phyloP scores from a whole-genome alignment of 139 green algal species.

The Coelastrella sp. region DNA sequence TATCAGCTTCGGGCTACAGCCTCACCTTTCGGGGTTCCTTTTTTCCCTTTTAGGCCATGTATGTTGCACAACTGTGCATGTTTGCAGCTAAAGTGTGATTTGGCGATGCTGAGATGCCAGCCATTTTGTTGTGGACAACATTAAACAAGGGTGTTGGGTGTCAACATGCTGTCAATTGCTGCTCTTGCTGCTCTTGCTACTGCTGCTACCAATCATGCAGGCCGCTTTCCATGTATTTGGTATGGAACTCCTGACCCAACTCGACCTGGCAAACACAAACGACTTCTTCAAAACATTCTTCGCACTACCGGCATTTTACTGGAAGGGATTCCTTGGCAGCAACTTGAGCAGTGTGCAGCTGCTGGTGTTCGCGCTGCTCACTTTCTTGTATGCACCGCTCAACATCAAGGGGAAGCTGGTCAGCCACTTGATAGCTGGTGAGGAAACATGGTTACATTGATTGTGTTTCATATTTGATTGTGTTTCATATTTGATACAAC shows the following conservation, averaged over 20 bases:
- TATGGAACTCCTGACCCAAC: conserved; percentile 90
- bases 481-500: too few species aligned
- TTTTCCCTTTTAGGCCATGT: too few species aligned
- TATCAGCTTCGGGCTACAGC: too few species aligned
- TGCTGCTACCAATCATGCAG: conserved; percentile 52
- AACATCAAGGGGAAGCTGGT: conserved; percentile 89
- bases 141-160: too few species aligned
- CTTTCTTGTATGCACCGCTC: conserved; percentile 85
- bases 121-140: too few species aligned
- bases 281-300: conserved; percentile 98
- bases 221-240: conserved; percentile 92
- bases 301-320: conserved; percentile 79
- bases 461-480: too few species aligned
- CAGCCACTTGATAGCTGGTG: conserved; percentile 80
- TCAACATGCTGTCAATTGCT: too few species aligned
- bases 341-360: conserved; percentile 87
- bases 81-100: too few species aligned
- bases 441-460: too few species aligned
- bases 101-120: too few species aligned
- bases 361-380: conserved; percentile 91
- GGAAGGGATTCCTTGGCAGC: conserved; percentile 92
- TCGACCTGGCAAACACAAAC: conserved; percentile 86
- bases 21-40: too few species aligned
- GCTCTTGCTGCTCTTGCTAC: neutral
- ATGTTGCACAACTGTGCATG: too few species aligned